These are phyloP conservation scores for Pyricularia grisea DNA, from an alignment of 2,329 filamentous ascomycete genomes.

Conservation along the genomic window DNA sequence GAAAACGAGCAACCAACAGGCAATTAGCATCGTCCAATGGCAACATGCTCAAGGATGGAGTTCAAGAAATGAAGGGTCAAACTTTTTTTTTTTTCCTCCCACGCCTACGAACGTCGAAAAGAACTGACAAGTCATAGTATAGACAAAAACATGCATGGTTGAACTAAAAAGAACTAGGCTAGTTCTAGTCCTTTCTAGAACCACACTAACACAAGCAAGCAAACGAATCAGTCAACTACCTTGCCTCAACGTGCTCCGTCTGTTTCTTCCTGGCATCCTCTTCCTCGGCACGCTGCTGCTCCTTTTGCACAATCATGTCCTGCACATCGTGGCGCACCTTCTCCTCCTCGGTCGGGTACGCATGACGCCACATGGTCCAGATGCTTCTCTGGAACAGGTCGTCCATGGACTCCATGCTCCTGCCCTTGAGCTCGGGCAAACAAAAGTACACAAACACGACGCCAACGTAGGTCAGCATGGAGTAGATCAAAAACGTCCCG, in stretches of 20 bases:
- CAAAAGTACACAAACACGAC: conserved; percentile 28
- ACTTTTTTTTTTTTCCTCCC: not conserved
- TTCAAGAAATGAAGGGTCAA: too few relatives aligned
- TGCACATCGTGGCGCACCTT: conserved; percentile 11
- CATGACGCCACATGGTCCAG: conserved; percentile 29
- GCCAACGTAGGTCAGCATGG: conserved; percentile 24
- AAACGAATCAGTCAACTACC: not conserved
- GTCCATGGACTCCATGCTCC: conserved; percentile 39
- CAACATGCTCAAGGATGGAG: too few relatives aligned
- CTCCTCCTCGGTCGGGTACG: conserved; percentile 21
- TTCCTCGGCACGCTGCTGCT: not conserved
- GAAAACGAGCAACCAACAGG: not conserved
- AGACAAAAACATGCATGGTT: not conserved
- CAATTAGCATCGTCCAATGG: not conserved
- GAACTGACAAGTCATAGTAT: not conserved
- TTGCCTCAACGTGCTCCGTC: not conserved
- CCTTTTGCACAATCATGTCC: conserved; percentile 2
- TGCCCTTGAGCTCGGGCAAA: conserved; percentile 39
- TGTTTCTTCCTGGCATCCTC: conserved; percentile 11
- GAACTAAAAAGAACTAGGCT: not conserved
- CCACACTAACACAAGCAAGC: too few relatives aligned
- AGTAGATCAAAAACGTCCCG: conserved; percentile 25
- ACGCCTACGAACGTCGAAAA: not conserved
- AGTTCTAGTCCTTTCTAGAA: not conserved
- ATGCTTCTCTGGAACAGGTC: conserved; percentile 29